Evolutionary conservation across 495 filamentous ascomycete species (phyloP).

Genomic region (Penicillium riverlandense): DNA sequence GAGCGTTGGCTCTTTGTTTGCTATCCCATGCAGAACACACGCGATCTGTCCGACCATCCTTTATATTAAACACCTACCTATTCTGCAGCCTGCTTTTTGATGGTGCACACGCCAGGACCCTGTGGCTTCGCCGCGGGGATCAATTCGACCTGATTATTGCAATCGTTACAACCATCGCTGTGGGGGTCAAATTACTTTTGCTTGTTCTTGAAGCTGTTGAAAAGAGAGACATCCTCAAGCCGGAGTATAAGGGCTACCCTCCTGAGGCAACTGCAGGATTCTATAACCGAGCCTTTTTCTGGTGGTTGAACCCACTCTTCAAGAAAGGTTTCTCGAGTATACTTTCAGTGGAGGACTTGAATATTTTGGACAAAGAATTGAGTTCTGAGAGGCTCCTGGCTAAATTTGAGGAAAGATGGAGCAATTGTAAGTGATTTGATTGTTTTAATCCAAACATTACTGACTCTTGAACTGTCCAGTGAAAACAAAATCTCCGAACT

Average conservation of each 20-base stretch:
- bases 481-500: slow-evolving; percentile 24
- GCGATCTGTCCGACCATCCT: slow-evolving; percentile 49
- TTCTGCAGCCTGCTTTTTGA: slow-evolving; percentile 55
- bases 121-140: slow-evolving; percentile 44
- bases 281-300: slow-evolving; percentile 45
- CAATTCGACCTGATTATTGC: slow-evolving; percentile 27
- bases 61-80: slow-evolving; percentile 53
- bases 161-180: slow-evolving; percentile 38
- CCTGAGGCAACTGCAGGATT: slow-evolving; percentile 55
- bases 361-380: slow-evolving; percentile 37
- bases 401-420: slow-evolving; percentile 25
- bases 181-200: slow-evolving; percentile 42
- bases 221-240: slow-evolving; percentile 43
- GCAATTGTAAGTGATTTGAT: slow-evolving; percentile 11
- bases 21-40: slow-evolving; percentile 54
- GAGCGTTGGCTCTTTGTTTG: slow-evolving; percentile 28
- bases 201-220: slow-evolving; percentile 47
- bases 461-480: slow-evolving; percentile 11
- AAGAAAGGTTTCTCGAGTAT: slow-evolving; percentile 36
- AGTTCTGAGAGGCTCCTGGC: slow-evolving; percentile 30
- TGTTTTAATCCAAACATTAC: slow-evolving; percentile 1
- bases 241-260: slow-evolving; percentile 35
- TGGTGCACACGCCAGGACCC: slow-evolving; percentile 44
- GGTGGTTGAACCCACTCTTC: slow-evolving; percentile 54
- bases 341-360: slow-evolving; percentile 40